Conservation (phyloP, 306 rosid genomes). For the Leucaena leucocephala region DNA sequence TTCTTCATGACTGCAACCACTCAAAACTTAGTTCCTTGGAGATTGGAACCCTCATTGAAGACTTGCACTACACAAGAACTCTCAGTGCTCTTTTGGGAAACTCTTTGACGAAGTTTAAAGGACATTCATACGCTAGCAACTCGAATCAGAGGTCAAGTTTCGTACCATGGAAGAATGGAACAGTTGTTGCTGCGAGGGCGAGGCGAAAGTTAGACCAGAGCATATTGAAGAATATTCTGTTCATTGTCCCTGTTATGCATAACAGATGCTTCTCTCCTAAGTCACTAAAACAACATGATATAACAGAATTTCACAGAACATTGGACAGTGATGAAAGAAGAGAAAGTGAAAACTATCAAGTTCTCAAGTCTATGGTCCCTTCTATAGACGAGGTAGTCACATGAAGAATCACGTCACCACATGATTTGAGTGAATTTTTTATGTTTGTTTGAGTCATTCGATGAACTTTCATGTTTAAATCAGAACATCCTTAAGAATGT, state of each 20-base stretch:
- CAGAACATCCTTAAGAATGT: background rate
- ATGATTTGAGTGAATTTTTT: constrained; percentile 17
- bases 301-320: constrained; percentile 39
- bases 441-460: constrained; percentile 6
- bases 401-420: constrained; percentile 4
- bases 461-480: constrained; percentile 1
- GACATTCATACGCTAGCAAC: constrained; percentile 34
- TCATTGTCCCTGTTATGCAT: constrained; percentile 59
- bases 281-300: constrained; percentile 35
- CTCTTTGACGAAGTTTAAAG: constrained; percentile 42
- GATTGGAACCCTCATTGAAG: constrained; percentile 50
- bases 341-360: constrained; percentile 56
- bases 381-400: constrained; percentile 60
- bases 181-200: constrained; percentile 21
- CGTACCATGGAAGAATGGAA: constrained; percentile 56
- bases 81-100: constrained; percentile 57
- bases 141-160: constrained; percentile 55
- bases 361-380: constrained; percentile 63
- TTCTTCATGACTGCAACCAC: constrained; percentile 47
- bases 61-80: constrained; percentile 61
- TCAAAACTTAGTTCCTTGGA: constrained; percentile 51
- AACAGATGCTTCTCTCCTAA: constrained; percentile 40
- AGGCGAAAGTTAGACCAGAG: constrained; percentile 49
- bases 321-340: constrained; percentile 36
- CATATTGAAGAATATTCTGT: constrained; percentile 67